phyloP scores from a whole-genome alignment of 805 yeast species.

The Starmera quercuum region DNA sequence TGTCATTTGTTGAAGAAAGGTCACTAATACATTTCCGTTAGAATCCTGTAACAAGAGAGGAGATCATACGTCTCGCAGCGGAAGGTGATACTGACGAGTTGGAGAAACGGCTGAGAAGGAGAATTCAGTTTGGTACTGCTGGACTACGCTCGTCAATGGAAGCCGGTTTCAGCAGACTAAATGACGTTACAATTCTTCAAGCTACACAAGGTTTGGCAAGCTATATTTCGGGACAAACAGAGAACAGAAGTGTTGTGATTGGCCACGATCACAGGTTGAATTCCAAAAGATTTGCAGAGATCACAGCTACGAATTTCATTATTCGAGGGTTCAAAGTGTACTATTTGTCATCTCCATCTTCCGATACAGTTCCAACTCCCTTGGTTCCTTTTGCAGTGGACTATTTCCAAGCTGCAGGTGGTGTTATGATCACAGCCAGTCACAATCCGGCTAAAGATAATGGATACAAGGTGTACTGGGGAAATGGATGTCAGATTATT shows the following conservation, averaged over 20 bases:
- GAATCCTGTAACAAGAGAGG: constrained; percentile 42
- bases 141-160: constrained; percentile 86
- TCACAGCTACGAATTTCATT: constrained; percentile 71
- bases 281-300: constrained; percentile 70
- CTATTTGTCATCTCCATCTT: constrained; percentile 35
- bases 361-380: constrained; percentile 65
- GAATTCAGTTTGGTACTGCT: constrained; percentile 89
- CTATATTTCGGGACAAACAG: constrained; percentile 29
- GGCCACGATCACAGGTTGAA: constrained; percentile 91
- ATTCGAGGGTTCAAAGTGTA: constrained; percentile 62
- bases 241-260: constrained; percentile 47
- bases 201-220: constrained; percentile 78
- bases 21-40: not conserved
- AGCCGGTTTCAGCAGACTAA: constrained; percentile 86
- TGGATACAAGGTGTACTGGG: constrained; percentile 92
- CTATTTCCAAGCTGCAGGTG: constrained; percentile 54
- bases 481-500: constrained; percentile 91
- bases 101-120: constrained; percentile 39
- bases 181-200: constrained; percentile 80
- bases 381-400: constrained; percentile 85
- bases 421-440: constrained; percentile 91
- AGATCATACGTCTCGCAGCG: constrained; percentile 40
- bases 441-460: constrained; percentile 83
- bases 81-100: constrained; percentile 34
- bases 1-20: not conserved